Evolutionary conservation across 305 asterid genomes (phyloP).

Genomic region (Petunia hybrid): DNA sequence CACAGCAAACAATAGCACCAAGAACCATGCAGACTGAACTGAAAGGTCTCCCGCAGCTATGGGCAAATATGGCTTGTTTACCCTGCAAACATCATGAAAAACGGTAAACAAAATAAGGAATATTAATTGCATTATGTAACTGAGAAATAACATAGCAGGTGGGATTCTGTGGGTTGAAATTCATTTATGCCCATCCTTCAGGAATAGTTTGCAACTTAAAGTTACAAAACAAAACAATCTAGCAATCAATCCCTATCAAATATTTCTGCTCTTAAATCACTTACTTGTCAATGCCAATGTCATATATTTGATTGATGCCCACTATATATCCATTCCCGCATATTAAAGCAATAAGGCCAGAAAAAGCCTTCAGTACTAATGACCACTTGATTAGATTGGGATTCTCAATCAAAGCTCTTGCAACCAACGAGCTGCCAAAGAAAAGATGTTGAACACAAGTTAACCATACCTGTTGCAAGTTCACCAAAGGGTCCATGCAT

Average conservation of each 20-base stretch:
- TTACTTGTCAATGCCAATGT: constrained; percentile 98
- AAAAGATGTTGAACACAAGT: constrained; percentile 30
- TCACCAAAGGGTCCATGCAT: constrained; percentile 25
- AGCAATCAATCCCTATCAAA: background rate
- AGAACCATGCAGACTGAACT: constrained; percentile 83
- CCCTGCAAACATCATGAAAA: constrained; percentile 60
- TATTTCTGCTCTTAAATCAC: constrained; percentile 33
- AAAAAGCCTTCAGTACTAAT: constrained; percentile 74
- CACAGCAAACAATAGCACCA: constrained; percentile 75
- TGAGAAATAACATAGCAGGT: background rate
- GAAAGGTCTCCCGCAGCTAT: constrained; percentile 99
- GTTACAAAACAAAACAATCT: background rate
- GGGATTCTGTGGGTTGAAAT: background rate
- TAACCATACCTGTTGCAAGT: constrained; percentile 21
- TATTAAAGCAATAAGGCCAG: constrained; percentile 86
- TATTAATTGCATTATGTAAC: background rate
- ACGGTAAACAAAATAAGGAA: constrained; percentile 5
- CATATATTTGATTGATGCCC: constrained; percentile 97
- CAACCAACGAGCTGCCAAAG: constrained; percentile 76
- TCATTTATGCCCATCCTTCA: background rate
- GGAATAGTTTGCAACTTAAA: constrained; percentile 1
- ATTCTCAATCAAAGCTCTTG: constrained; percentile 89
- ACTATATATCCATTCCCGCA: constrained; percentile 98
- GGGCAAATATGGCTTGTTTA: constrained; percentile 97
- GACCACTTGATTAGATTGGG: constrained; percentile 95